Evolutionary conservation across 352 stramenopile genomes (phyloP).

Genomic region (Thalassiosira mediterranea): DNA sequence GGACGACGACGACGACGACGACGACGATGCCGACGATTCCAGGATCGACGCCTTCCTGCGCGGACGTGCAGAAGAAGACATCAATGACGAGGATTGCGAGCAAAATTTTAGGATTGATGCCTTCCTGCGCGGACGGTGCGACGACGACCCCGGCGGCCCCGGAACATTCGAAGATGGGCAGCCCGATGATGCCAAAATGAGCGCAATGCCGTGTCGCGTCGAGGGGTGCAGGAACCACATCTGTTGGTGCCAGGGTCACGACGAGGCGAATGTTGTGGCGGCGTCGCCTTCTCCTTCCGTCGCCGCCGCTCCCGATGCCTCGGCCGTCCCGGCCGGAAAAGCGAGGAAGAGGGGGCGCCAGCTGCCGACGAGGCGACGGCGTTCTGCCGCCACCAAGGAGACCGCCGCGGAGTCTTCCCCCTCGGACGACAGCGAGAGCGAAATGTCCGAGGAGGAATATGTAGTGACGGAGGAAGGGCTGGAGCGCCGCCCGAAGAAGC

Average conservation of each 20-base stretch:
- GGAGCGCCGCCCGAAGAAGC: too few relatives aligned
- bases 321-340: too few relatives aligned
- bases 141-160: neutral
- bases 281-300: too few relatives aligned
- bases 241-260: neutral
- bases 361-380: too few relatives aligned
- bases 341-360: too few relatives aligned
- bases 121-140: neutral
- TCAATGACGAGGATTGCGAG: neutral
- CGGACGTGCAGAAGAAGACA: neutral
- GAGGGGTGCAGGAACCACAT: neutral
- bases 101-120: neutral
- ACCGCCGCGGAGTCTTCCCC: too few relatives aligned
- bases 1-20: neutral
- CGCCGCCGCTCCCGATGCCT: too few relatives aligned
- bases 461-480: too few relatives aligned
- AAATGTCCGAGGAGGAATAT: too few relatives aligned
- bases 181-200: neutral
- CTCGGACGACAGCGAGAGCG: too few relatives aligned
- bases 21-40: neutral
- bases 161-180: neutral
- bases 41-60: slow-evolving; percentile 11
- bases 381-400: too few relatives aligned
- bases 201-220: neutral
- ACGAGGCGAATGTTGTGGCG: neutral